Conservation (phyloP, 75 land plant species). For the Picea sitchensis region DNA sequence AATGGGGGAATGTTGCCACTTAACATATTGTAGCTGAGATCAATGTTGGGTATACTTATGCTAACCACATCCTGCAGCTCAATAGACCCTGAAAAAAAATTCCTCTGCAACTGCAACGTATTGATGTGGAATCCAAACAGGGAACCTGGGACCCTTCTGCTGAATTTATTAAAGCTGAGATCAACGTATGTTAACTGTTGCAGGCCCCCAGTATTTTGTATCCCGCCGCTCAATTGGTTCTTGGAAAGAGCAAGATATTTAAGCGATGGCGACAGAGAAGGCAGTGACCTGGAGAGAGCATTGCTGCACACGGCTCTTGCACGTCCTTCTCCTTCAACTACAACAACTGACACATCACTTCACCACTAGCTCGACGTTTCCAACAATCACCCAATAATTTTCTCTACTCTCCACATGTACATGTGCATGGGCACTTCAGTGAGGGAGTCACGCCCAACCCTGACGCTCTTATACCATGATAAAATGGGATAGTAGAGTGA, state of each 20-base stretch:
- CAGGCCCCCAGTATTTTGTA: conserved; percentile 26
- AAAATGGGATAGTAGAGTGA: no score
- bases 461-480: no score
- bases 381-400: no score
- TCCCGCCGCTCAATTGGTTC: conserved; percentile 50
- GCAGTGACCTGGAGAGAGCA: conserved; percentile 42
- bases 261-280: conserved; percentile 58
- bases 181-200: conserved; percentile 49
- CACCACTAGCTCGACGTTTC: no score
- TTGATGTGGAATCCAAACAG: conserved; percentile 49
- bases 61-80: conserved; percentile 25
- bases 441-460: no score
- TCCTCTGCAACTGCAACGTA: conserved; percentile 58
- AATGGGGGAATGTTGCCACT: conserved; percentile 45
- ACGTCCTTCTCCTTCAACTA: no score
- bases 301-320: conserved; percentile 10
- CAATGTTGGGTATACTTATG: conserved; percentile 35
- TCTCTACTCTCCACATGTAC: no score
- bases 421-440: no score
- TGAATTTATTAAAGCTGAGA: conserved; percentile 63
- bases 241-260: conserved; percentile 56
- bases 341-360: no score
- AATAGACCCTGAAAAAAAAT: conserved; percentile 54
- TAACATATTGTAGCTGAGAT: conserved; percentile 66
- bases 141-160: conserved; percentile 48